A percentile compares a stretch with the other conserved stretches of the same genome.
phyloP scores from a whole-genome alignment of 495 filamentous ascomycete species.

The Podospora appendiculata region DNA sequence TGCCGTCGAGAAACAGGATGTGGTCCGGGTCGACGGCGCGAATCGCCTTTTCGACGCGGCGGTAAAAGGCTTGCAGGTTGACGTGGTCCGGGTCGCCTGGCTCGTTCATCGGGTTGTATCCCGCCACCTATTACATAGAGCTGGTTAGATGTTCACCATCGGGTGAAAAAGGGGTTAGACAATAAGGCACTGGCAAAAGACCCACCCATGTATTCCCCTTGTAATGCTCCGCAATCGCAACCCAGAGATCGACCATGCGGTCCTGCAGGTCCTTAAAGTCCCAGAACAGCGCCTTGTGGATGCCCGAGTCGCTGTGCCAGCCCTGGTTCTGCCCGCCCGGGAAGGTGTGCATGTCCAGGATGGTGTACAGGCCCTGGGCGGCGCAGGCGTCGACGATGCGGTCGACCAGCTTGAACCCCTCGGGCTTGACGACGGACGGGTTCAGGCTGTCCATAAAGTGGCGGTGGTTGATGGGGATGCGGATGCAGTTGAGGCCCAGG shows the following conservation, averaged over 20 bases:
- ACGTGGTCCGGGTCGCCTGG: constrained; percentile 52
- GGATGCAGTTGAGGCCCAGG: constrained; percentile 53
- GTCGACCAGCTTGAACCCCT: constrained; percentile 53
- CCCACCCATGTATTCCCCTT: constrained; percentile 35
- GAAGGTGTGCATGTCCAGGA: constrained; percentile 56
- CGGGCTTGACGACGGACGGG: constrained; percentile 47
- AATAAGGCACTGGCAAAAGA: neutral
- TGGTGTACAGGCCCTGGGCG: constrained; percentile 49
- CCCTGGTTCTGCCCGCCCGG: constrained; percentile 60
- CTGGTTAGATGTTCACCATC: neutral
- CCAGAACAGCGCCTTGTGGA: constrained; percentile 54
- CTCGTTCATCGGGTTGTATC: constrained; percentile 63
- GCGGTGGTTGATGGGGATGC: constrained; percentile 57
- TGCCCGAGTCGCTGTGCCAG: constrained; percentile 55
- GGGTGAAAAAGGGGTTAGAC: neutral
- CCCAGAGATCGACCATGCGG: constrained; percentile 52
- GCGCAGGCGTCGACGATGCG: constrained; percentile 53
- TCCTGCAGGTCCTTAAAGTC: constrained; percentile 56
- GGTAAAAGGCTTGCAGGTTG: constrained; percentile 48
- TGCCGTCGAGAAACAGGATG: constrained; percentile 58
- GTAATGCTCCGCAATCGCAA: constrained; percentile 50
- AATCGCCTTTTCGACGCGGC: constrained; percentile 50
- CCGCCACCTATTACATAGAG: constrained; percentile 34
- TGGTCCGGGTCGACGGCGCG: constrained; percentile 52
- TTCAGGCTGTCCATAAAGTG: constrained; percentile 60